A percentile compares a stretch with the other conserved stretches of the same genome.
Conservation (phyloP, 768 basidiomycete genomes). For the Amanita pseudoporphyria region DNA sequence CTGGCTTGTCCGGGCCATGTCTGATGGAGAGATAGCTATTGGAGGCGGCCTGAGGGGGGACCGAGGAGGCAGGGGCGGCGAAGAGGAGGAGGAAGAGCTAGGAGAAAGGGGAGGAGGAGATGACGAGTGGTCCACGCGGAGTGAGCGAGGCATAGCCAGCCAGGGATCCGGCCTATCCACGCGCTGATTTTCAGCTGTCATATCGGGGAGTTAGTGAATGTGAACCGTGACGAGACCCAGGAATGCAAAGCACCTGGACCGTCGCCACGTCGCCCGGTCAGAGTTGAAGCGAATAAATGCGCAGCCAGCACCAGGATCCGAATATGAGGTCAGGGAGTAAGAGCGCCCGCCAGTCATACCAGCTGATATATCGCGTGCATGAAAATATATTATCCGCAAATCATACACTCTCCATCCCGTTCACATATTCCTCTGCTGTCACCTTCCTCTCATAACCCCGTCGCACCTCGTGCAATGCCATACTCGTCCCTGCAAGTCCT, state of each 20-base stretch:
- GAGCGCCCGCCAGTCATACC: neutral
- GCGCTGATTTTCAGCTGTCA: too few relatives aligned
- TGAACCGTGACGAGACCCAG: neutral
- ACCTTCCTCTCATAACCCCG: slow-evolving; percentile 61
- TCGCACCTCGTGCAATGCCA: slow-evolving; percentile 68
- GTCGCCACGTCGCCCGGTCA: neutral
- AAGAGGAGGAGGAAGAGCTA: neutral
- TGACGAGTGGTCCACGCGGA: slow-evolving; percentile 4
- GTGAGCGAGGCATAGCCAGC: slow-evolving; percentile 2
- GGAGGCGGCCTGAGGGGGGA: slow-evolving; percentile 19
- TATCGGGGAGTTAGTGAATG: neutral
- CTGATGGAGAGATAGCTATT: slow-evolving; percentile 2
- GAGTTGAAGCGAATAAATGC: neutral
- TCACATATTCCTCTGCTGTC: neutral
- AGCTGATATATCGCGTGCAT: neutral
- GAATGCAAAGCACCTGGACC: too few relatives aligned
- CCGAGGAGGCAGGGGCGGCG: slow-evolving; percentile 15
- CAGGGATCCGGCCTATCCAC: neutral
- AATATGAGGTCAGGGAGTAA: neutral
- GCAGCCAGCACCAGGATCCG: neutral
- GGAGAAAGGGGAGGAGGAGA: slow-evolving; percentile 7
- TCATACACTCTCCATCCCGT: slow-evolving; percentile 6
- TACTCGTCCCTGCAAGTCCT: slow-evolving; percentile 52
- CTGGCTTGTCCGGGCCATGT: slow-evolving; percentile 4
- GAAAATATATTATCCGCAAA: neutral